These are phyloP conservation scores for Nepenthes gracilis DNA, from an alignment of 148 eudicot genomes.

Conservation along the genomic window DNA sequence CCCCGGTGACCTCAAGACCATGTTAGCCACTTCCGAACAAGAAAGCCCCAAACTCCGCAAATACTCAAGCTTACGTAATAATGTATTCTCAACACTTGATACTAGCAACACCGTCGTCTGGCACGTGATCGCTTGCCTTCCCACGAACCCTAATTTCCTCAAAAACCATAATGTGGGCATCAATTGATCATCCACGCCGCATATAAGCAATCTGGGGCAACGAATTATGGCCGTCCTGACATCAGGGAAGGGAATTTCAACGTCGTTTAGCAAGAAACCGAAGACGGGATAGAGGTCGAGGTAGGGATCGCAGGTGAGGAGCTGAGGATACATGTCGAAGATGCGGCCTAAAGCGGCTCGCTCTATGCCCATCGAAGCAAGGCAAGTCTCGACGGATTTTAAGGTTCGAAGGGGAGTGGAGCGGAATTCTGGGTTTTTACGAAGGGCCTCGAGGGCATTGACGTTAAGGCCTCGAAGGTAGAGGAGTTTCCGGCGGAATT, in stretches of 20 bases:
- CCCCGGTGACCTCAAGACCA: slow-evolving; percentile 77
- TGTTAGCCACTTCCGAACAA: slow-evolving; percentile 32
- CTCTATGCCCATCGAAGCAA: slow-evolving; percentile 50
- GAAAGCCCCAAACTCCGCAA: slow-evolving; percentile 44
- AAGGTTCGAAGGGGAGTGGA: slow-evolving; percentile 44
- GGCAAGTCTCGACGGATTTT: slow-evolving; percentile 39
- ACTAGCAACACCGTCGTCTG: slow-evolving; percentile 53
- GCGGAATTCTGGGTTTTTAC: slow-evolving; percentile 58
- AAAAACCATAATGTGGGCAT: slow-evolving; percentile 55
- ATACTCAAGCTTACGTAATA: slow-evolving; percentile 40
- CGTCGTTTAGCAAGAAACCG: slow-evolving; percentile 55
- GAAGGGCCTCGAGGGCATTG: slow-evolving; percentile 59
- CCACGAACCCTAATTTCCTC: slow-evolving; percentile 46
- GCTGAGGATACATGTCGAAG: slow-evolving; percentile 62
- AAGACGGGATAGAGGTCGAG: slow-evolving; percentile 45
- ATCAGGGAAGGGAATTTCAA: slow-evolving; percentile 30
- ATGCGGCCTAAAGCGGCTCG: slow-evolving; percentile 54
- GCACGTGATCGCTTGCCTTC: slow-evolving; percentile 20
- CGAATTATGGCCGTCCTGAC: slow-evolving; percentile 36
- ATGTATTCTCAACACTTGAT: slow-evolving; percentile 38
- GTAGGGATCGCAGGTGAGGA: slow-evolving; percentile 66
- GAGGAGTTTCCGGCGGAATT: slow-evolving; percentile 54
- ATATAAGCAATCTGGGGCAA: slow-evolving; percentile 71
- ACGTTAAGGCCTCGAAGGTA: slow-evolving; percentile 64
- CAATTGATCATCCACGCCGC: slow-evolving; percentile 40